Conservation (phyloP, 768 basidiomycete genomes). For the Suillus alpinus region DNA sequence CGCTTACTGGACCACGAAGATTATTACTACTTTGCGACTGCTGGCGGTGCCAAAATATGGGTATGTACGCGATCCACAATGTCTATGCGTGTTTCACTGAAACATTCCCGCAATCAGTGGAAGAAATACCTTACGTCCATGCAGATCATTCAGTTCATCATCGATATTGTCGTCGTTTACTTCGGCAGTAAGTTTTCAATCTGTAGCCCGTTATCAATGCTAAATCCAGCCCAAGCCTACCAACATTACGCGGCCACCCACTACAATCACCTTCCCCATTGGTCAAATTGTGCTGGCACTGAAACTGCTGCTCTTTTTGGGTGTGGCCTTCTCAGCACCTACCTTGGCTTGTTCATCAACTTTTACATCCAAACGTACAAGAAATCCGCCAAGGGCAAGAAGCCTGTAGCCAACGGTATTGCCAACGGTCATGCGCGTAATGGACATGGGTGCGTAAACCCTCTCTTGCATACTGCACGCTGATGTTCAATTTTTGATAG, state of each 20-base stretch:
- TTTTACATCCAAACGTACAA: conserved; percentile 88
- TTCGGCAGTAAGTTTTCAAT: conserved; percentile 77
- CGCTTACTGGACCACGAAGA: conserved; percentile 44
- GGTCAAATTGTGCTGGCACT: conserved; percentile 85
- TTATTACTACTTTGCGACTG: conserved; percentile 99
- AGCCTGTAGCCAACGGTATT: conserved; percentile 32
- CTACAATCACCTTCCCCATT: conserved; percentile 60
- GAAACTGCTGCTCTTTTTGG: conserved; percentile 88
- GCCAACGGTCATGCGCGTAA: conserved; percentile 42
- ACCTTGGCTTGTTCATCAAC: conserved; percentile 94
- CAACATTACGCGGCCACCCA: conserved; percentile 73
- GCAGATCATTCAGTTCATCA: conserved; percentile 95
- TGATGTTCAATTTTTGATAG: conserved; percentile 18
- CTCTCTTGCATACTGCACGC: not conserved
- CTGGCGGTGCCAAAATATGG: conserved; percentile 96
- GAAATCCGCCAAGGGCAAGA: conserved; percentile 48
- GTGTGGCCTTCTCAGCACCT: conserved; percentile 83
- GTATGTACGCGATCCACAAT: conserved; percentile 40
- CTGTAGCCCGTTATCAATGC: conserved; percentile 4
- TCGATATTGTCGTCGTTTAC: conserved; percentile 89
- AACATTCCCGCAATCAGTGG: conserved; percentile 58
- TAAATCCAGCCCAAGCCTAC: conserved; percentile 50
- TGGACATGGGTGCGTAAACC: conserved; percentile 27
- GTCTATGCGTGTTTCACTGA: conserved; percentile 1
- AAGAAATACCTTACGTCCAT: conserved; percentile 96